Base-by-base conservation (phyloP, 2,329 filamentous ascomycete genomes). In the Penicillium palitans region DNA sequence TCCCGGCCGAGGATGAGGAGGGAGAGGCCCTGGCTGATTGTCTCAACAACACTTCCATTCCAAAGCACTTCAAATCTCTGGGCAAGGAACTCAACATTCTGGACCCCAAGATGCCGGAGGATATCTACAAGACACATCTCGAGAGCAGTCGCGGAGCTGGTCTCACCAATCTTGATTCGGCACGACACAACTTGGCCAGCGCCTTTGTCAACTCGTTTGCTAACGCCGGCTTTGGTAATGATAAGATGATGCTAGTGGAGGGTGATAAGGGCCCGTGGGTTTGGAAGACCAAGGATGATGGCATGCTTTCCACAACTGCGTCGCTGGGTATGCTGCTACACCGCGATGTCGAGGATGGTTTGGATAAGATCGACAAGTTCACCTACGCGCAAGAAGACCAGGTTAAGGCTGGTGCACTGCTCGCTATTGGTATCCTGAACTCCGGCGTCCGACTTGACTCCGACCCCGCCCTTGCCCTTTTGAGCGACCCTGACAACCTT, bases 41-140 rank as follows among this genome's bases (percentile, higher is more conserved):
- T 67, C 78, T 97, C 56, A 90, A 90, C 74, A 99, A 98, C 77
- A 87, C 89, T 19, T 91, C 90, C 70, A 79, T 99, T 57, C 88
- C 93, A 1, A 91, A 96, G 63, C 89, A 98, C 76, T 99, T 96
- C 84, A 96, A 96, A 77, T 86, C 90, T 6, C 81, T 99, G 33
- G 96, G 88, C 58, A 97, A 97, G 78, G 95, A 99, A 75, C 83
- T 99, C 54, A 98, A 99, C 76, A 93, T 99, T 52, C 81, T 98
- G 42, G 95, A 99, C 63, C 95, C 95, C 37, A 98, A 97, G 81
- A 90, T 91, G 44, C 96, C 93, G 0, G 95, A 99, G 73, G 96
- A 99, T 70, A 99, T 99, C 69, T 99, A 99, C 84, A 99, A 99
- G 82, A 96, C 92, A 72, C 95, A 99, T 76, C 84, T 99, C 6